Percentiles rank a stretch among this genome's conserved stretches.
phyloP scores from a whole-genome alignment of 83 land plant species.

The Thuja plicata region DNA sequence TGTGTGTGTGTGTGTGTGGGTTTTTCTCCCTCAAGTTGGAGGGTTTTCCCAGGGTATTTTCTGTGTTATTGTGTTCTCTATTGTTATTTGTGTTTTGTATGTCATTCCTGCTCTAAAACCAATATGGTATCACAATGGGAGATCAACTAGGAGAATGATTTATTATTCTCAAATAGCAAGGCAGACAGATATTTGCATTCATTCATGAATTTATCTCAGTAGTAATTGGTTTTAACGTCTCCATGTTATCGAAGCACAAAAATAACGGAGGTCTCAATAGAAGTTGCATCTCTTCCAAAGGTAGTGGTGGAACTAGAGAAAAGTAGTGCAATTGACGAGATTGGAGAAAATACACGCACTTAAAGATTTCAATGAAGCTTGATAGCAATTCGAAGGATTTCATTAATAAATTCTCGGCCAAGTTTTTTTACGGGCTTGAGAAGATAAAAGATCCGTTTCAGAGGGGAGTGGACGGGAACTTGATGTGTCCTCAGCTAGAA shows the following conservation, averaged over 20 bases:
- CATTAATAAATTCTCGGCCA: slow-evolving; percentile 80
- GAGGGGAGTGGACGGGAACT: slow-evolving; percentile 48
- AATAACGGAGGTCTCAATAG: neutral
- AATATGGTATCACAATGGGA: too few species aligned
- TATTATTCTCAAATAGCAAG: neutral
- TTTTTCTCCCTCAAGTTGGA: too few species aligned
- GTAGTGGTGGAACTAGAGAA: neutral
- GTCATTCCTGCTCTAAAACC: too few species aligned
- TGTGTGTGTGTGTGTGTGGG: too few species aligned
- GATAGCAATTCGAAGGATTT: slow-evolving; percentile 65
- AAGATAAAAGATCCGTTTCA: slow-evolving; percentile 81
- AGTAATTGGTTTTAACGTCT: neutral
- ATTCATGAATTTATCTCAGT: neutral
- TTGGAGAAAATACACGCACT: slow-evolving; percentile 31
- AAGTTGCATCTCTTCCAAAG: neutral
- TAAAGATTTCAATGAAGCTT: slow-evolving; percentile 75
- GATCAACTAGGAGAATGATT: too few species aligned
- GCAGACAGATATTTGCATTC: neutral
- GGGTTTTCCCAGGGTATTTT: too few species aligned
- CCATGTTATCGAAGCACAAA: neutral
- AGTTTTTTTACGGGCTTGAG: slow-evolving; percentile 76
- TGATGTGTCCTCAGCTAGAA: slow-evolving; percentile 53
- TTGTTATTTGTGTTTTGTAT: too few species aligned
- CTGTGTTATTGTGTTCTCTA: too few species aligned
- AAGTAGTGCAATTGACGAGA: neutral